Evolutionary conservation across 2,329 filamentous ascomycete genomes (phyloP).

Genomic region (Paradendryphiella salina): DNA sequence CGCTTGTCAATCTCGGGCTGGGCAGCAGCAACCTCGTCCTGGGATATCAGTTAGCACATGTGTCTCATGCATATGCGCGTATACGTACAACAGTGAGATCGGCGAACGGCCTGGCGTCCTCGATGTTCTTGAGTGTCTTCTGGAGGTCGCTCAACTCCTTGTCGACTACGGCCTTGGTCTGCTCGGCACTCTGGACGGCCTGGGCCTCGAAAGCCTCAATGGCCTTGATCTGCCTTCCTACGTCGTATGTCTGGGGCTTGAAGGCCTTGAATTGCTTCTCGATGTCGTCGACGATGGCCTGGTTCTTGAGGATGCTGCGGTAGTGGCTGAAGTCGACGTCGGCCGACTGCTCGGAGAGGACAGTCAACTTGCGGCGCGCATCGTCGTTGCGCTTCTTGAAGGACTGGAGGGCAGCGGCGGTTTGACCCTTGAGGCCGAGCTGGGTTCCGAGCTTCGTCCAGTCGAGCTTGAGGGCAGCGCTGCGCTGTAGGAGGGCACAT

Average conservation of each 20-base stretch:
- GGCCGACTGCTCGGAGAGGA: conserved; percentile 81
- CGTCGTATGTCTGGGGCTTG: conserved; percentile 92
- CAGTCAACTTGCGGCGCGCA: conserved; percentile 87
- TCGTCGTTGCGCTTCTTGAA: conserved; percentile 99
- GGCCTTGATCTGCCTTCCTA: conserved; percentile 91
- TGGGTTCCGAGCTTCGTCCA: conserved; percentile 94
- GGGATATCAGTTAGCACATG: conserved; percentile 28
- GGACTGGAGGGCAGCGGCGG: conserved; percentile 82
- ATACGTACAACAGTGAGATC: conserved; percentile 92
- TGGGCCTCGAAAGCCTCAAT: conserved; percentile 98
- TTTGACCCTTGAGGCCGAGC: conserved; percentile 94
- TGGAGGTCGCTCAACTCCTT: conserved; percentile 90
- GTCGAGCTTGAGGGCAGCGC: conserved; percentile 98
- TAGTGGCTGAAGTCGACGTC: conserved; percentile 92
- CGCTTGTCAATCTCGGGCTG: conserved; percentile 98
- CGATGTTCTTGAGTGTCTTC: conserved; percentile 95
- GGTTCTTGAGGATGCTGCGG: conserved; percentile 92
- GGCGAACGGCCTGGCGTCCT: conserved; percentile 92
- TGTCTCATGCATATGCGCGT: conserved; percentile 3
- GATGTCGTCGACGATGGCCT: conserved; percentile 91
- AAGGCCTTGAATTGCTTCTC: conserved; percentile 92
- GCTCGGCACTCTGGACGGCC: conserved; percentile 94
- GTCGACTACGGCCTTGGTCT: conserved; percentile 95
- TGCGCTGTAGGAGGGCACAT: conserved; percentile 66
- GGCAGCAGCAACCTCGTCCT: conserved; percentile 94